phyloP scores from a whole-genome alignment of 306 rosid species.

The Cucurbita argyrosperma region DNA sequence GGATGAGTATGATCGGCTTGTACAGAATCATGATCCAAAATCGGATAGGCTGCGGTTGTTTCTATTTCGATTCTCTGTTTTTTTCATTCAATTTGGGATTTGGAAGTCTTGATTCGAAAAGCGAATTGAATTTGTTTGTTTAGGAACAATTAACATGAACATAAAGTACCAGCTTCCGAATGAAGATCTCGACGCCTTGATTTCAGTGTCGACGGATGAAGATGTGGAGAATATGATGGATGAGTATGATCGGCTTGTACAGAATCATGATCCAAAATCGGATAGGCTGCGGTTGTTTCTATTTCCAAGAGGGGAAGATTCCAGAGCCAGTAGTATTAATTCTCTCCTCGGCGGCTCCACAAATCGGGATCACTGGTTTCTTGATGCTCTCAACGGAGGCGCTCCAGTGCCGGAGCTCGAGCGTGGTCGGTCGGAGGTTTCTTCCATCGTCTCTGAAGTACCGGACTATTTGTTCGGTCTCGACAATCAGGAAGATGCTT shows the following conservation, averaged over 20 bases:
- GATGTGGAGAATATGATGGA: constrained; percentile 99
- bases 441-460: constrained; percentile 73
- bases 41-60: constrained; percentile 71
- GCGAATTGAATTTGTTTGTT: not conserved
- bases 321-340: constrained; percentile 52
- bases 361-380: constrained; percentile 79
- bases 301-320: constrained; percentile 34
- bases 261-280: constrained; percentile 50
- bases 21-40: constrained; percentile 55
- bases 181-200: constrained; percentile 88
- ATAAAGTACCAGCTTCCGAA: constrained; percentile 94
- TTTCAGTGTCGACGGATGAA: constrained; percentile 75
- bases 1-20: constrained; percentile 74
- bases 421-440: constrained; percentile 73
- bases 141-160: constrained; percentile 48
- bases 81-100: not conserved
- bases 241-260: constrained; percentile 68
- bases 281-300: constrained; percentile 77
- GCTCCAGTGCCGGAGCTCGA: constrained; percentile 31
- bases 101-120: not conserved
- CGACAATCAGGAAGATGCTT: constrained; percentile 53
- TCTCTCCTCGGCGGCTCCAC: constrained; percentile 69
- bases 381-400: constrained; percentile 74
- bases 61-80: constrained; percentile 4
- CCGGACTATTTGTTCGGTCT: constrained; percentile 88